A percentile compares a stretch with the other conserved stretches of the same genome.
Evolutionary conservation across 1,139 yeast species (phyloP).

Genomic region (Pneumocystis jirovecii): DNA sequence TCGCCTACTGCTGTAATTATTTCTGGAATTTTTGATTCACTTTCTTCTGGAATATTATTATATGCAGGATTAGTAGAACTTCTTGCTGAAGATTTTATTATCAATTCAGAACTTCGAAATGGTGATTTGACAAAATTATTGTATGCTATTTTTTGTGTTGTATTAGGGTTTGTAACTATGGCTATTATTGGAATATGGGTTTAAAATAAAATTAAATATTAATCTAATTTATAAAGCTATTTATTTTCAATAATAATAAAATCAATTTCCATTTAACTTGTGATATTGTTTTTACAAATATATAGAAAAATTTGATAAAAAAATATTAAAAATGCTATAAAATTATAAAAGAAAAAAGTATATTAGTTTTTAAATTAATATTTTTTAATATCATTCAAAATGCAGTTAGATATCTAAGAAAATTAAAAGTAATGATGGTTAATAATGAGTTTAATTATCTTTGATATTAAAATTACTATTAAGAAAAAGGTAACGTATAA

Average conservation of each 20-base stretch:
- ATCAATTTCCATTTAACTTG: too few relatives aligned
- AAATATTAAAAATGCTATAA: too few relatives aligned
- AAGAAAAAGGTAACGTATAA: too few relatives aligned
- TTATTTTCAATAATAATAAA: not conserved
- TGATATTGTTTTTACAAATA: not conserved
- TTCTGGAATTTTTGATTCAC: conserved; percentile 68
- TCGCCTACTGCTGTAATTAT: conserved; percentile 49
- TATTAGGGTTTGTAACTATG: conserved; percentile 64
- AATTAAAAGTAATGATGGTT: too few relatives aligned
- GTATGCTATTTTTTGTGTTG: conserved; percentile 23
- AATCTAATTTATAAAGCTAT: not conserved
- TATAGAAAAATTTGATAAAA: too few relatives aligned
- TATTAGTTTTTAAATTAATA: too few relatives aligned
- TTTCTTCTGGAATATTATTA: conserved; percentile 66
- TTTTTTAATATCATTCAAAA: too few relatives aligned
- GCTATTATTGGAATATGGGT: conserved; percentile 83
- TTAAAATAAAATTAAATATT: conserved; percentile 20
- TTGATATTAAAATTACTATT: too few relatives aligned
- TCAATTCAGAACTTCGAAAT: conserved; percentile 37
- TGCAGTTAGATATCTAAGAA: too few relatives aligned
- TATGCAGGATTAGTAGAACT: conserved; percentile 74
- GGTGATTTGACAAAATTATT: conserved; percentile 19
- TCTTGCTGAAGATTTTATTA: conserved; percentile 72
- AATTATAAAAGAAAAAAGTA: too few relatives aligned
- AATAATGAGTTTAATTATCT: too few relatives aligned